Percentiles rank a stretch among this genome's conserved stretches.
Evolutionary conservation across 2,329 filamentous ascomycete species (phyloP).

Genomic region (Aspergillus caelatus): DNA sequence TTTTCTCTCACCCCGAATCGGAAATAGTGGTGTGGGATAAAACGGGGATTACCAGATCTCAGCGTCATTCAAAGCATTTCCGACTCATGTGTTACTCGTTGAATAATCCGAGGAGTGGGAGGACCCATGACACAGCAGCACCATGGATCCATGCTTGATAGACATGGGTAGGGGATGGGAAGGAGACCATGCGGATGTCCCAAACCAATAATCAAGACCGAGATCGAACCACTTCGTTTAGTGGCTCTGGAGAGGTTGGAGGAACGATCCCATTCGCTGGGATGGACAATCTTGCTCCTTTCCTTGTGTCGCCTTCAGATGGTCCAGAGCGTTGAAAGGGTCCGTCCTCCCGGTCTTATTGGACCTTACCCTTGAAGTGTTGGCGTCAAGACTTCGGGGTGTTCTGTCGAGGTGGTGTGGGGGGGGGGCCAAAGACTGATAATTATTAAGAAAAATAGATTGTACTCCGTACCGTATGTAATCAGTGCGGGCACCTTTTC

Average conservation of each 20-base stretch:
- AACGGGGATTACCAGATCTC: not conserved
- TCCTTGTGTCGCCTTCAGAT: slow-evolving; percentile 12
- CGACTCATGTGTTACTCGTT: not conserved
- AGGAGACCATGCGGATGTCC: slow-evolving; percentile 1
- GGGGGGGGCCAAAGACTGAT: not conserved
- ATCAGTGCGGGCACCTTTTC: not conserved
- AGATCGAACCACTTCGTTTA: slow-evolving; percentile 8
- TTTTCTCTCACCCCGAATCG: not conserved
- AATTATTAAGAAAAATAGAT: not conserved
- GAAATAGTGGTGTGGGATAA: not conserved
- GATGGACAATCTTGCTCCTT: slow-evolving; percentile 2
- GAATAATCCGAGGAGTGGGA: slow-evolving; percentile 6
- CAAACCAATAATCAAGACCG: slow-evolving; percentile 8
- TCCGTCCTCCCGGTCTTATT: slow-evolving; percentile 19
- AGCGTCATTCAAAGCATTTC: slow-evolving; percentile 2
- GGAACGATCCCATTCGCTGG: slow-evolving; percentile 6
- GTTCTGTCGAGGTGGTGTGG: not conserved
- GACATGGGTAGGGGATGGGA: not conserved
- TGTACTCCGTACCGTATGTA: not conserved
- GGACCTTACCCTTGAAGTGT: slow-evolving; percentile 15
- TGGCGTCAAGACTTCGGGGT: slow-evolving; percentile 20
- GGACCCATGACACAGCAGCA: slow-evolving; percentile 14
- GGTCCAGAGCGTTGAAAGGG: slow-evolving; percentile 19
- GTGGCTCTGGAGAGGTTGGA: not conserved
- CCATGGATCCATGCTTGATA: slow-evolving; percentile 9